phyloP scores from a whole-genome alignment of 1,284 basidiomycete species.

The Ustilago crameri region DNA sequence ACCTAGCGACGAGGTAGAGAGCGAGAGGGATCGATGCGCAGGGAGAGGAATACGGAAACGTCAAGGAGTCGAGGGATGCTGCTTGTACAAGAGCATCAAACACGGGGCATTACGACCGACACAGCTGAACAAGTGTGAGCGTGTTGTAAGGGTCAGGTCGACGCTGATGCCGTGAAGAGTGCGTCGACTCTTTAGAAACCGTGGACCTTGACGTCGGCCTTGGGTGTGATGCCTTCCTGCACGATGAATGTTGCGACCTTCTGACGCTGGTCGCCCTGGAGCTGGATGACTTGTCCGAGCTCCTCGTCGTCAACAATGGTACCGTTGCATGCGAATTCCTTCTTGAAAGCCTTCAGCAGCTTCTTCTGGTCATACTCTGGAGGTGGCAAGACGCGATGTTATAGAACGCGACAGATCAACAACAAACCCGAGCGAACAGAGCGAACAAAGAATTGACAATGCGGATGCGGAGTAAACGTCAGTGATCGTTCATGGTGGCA shows the following conservation, averaged over 20 bases:
- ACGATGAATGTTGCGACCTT: constrained; percentile 75
- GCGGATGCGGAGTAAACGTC: neutral
- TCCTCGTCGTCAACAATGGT: constrained; percentile 96
- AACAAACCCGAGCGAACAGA: neutral
- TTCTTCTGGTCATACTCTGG: constrained; percentile 98
- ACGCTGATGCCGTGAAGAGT: neutral
- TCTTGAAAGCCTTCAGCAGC: constrained; percentile 97
- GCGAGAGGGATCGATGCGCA: neutral
- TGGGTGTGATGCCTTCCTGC: constrained; percentile 63
- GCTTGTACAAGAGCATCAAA: neutral
- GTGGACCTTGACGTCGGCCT: constrained; percentile 67
- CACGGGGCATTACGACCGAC: constrained; percentile 23
- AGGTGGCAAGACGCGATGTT: neutral
- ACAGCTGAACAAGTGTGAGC: neutral
- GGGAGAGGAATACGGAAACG: neutral
- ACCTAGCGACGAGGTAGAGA: neutral
- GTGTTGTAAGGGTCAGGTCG: no score
- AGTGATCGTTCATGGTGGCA: constrained; percentile 7
- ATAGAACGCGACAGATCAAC: neutral
- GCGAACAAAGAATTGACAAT: neutral
- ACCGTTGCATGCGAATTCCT: constrained; percentile 99
- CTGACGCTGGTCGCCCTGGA: constrained; percentile 97
- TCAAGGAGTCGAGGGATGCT: constrained; percentile 1
- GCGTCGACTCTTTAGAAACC: constrained; percentile 54
- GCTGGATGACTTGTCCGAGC: constrained; percentile 96